Base-by-base conservation (phyloP, 1,139 yeast species). In the Taphrina sp. region DNA sequence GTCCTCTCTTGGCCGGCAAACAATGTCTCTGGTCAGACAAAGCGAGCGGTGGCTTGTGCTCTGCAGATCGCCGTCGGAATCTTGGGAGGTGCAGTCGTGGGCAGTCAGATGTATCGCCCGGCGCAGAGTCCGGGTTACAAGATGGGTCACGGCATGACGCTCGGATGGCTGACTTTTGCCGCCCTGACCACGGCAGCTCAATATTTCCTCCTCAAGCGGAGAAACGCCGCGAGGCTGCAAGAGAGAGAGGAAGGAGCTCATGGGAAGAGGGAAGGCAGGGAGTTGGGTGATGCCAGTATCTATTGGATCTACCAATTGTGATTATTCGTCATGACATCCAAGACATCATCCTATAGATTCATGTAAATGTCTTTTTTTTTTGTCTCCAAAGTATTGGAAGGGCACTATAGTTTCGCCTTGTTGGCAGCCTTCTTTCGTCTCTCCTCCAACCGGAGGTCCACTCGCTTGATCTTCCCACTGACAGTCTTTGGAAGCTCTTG, bases 31-130 rank as follows among this genome's bases (percentile, higher is more conserved):
- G 71, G 72, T 10, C 65, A 66, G 2, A 66, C 65, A 59, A 74
- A 72, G 59, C 66, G 76, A 46, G 73, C 74, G 2, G 67, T 73
- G 43, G 74, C 72, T 1, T 68, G 70, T 67, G 76, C 74, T 2
- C 63, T 71, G 35, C 76, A 72, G 51, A 70, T 74, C 39, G 75
- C 76, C 2, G 54, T 72, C 28, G 77, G 76, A n/a, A 57, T 56
- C 5, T 69, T 71, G 49, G 64, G 74, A 36, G 72, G 74, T 14
- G 76, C 76, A 17, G 69, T 74, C 12, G 64, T 72, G 52, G 69
- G 72, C n/a, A 65, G 72, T 39, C 70, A 72, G 52, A 65, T 72
- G 55, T 72, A 70, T 61, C 62, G 70, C 12, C 37, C 69, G 1
- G 61, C 64, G 28, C 72, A 71, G 47, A 63, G 66, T 24, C 74